Evolutionary conservation across 2,329 filamentous ascomycete genomes (phyloP).

Genomic region (Fusarium sp.): DNA sequence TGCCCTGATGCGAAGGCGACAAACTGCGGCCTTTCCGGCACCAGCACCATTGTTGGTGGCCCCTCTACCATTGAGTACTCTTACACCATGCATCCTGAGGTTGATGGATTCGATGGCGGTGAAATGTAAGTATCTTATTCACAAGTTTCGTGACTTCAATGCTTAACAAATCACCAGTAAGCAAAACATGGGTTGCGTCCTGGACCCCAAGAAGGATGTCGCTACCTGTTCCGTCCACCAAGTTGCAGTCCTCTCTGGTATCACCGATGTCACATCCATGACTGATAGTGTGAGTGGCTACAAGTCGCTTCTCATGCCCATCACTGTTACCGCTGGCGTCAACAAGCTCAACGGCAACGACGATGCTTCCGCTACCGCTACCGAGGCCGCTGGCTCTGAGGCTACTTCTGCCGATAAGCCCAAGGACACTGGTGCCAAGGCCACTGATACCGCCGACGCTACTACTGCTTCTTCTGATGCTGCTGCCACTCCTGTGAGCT

Average conservation of each 20-base stretch:
- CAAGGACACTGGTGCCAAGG: constrained; percentile 22
- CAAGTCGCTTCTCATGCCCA: constrained; percentile 35
- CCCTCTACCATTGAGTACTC: constrained; percentile 14
- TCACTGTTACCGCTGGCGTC: constrained; percentile 52
- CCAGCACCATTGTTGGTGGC: constrained; percentile 41
- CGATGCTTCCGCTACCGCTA: constrained; percentile 23
- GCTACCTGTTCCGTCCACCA: constrained; percentile 37
- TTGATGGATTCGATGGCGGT: constrained; percentile 16
- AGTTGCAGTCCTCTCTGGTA: not conserved
- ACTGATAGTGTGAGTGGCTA: constrained; percentile 25
- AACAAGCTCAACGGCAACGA: constrained; percentile 46
- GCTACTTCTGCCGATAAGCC: constrained; percentile 31
- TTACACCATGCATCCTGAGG: constrained; percentile 3
- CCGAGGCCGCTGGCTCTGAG: constrained; percentile 10
- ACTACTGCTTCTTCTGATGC: constrained; percentile 16
- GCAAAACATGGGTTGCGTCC: constrained; percentile 37
- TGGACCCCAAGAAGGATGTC: constrained; percentile 37
- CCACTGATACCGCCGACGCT: constrained; percentile 7
- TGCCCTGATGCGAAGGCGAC: constrained; percentile 35
- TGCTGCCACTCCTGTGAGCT: constrained; percentile 26
- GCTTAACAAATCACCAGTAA: constrained; percentile 21
- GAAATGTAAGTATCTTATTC: constrained; percentile 23
- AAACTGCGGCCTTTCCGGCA: constrained; percentile 43
- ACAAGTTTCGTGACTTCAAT: not conserved
- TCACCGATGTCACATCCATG: not conserved